phyloP scores from a whole-genome alignment of 2,329 filamentous ascomycete genomes.

The Bipolaris zeicola region DNA sequence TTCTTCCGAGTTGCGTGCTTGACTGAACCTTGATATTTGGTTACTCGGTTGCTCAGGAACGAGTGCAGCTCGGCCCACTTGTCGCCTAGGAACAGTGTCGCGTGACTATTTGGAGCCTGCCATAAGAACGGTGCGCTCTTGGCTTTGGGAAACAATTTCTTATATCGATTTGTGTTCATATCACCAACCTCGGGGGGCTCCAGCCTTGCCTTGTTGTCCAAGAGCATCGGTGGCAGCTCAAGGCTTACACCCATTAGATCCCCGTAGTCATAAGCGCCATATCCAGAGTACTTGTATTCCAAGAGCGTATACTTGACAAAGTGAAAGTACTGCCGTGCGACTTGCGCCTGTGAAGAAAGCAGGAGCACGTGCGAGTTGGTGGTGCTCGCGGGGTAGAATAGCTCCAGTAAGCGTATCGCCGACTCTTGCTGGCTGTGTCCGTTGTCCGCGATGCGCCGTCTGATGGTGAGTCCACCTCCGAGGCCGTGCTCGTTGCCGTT shows the following conservation, averaged over 20 bases:
- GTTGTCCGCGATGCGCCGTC: slow-evolving; percentile 71
- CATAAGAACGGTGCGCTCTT: slow-evolving; percentile 71
- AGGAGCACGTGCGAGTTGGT: slow-evolving; percentile 77
- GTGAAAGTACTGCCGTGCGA: slow-evolving; percentile 82
- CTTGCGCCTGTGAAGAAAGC: slow-evolving; percentile 78
- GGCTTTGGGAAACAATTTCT: slow-evolving; percentile 33
- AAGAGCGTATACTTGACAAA: slow-evolving; percentile 81
- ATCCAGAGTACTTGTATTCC: slow-evolving; percentile 74
- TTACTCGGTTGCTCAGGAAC: slow-evolving; percentile 71
- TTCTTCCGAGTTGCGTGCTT: slow-evolving; percentile 35
- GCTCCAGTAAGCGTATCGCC: slow-evolving; percentile 78
- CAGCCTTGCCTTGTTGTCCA: slow-evolving; percentile 67
- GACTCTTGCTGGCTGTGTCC: slow-evolving; percentile 70
- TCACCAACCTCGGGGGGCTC: slow-evolving; percentile 49
- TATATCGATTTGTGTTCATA: slow-evolving; percentile 46
- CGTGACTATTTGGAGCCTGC: slow-evolving; percentile 83
- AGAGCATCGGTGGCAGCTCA: slow-evolving; percentile 68
- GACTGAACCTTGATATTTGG: slow-evolving; percentile 31
- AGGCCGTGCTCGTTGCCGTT: slow-evolving; percentile 48
- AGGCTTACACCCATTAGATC: slow-evolving; percentile 80
- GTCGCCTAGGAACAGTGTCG: slow-evolving; percentile 79
- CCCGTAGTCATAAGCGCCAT: slow-evolving; percentile 53
- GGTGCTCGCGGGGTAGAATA: slow-evolving; percentile 77
- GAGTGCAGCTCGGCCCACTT: slow-evolving; percentile 87
- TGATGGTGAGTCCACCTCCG: slow-evolving; percentile 64